Percentiles rank a stretch among this genome's conserved stretches.
Conservation (phyloP, 73 alveolate genomes). For the Paramecium sonneborni region DNA sequence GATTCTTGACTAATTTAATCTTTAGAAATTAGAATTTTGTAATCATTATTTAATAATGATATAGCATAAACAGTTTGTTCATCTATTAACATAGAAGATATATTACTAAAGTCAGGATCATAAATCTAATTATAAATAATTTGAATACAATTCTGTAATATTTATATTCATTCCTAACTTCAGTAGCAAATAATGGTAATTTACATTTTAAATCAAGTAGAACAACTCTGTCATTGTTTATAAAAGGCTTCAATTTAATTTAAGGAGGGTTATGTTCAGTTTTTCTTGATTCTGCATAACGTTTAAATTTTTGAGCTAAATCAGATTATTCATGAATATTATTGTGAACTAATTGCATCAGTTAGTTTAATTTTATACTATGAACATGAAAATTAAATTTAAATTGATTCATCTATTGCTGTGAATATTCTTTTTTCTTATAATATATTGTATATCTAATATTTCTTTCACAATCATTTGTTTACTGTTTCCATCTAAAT, state of each 20-base stretch:
- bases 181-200: neutral
- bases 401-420: neutral
- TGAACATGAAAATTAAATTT: neutral
- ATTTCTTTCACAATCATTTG: constrained; percentile 9
- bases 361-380: neutral
- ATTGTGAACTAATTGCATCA: neutral
- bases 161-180: neutral
- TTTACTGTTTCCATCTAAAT: constrained; percentile 38
- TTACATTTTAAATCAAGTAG: neutral
- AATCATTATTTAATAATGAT: neutral
- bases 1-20: neutral
- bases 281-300: neutral
- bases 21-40: neutral
- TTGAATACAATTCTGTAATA: neutral
- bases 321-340: neutral
- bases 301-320: neutral
- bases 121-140: neutral
- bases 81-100: neutral
- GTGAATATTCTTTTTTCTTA: neutral
- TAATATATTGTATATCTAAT: constrained; percentile 30
- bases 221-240: neutral
- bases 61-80: neutral
- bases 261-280: neutral
- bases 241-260: neutral
- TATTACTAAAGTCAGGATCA: neutral